Evolutionary conservation across 352 stramenopile genomes (phyloP), one percentile per base, ranked within the genome.

Genomic region (Sclerospora graminicola): DNA sequence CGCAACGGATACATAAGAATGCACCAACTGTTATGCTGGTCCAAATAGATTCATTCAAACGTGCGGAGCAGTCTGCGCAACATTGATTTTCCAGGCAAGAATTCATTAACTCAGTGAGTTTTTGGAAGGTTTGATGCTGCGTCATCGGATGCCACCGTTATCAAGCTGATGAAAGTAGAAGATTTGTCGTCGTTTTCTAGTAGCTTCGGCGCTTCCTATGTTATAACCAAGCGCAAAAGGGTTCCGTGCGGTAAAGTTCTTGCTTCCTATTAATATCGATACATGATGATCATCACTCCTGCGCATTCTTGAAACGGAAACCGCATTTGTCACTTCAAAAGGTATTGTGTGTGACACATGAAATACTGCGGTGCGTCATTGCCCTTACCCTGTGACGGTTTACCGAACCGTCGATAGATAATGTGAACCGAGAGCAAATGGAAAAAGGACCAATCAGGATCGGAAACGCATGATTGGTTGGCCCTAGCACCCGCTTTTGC

Each of bases 1-100:
- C 90, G 51, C 95, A 98, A 56, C 97, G 68, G 60, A 98, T 97
- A 49, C 95, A 98, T 24, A 98, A 54, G 39, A 98, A 82, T 5
- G 95, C 78, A 3, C 95, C 92, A 15, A 97, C 57, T 20, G 96
- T 98, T 15, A 95, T 78, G 36, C 82, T 96, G 26, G 87, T 90
- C 95, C 94, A 98, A 47, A 97, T 85, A 11, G 92, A 84, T 41
- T 88, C 74, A 31, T 51, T 74, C n/a, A 85, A 57, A 9, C 68
- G 58, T 9, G 58, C 59, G 11, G 55, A 59, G 56, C 82, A 95
- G 60, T 95, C 84, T 5, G 79, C 84, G 40, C 84, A 95, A 45
- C 55, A 51, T 34, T 86, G 63, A 40, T 91, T 89, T 46, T 86
- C 71, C 0, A 55, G 33, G 24, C 47, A 44, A 2, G 67, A 54